Evolutionary conservation across 768 basidiomycete genomes (phyloP), one percentile per base, ranked within the genome.

Genomic region (Pholiota microspora): DNA sequence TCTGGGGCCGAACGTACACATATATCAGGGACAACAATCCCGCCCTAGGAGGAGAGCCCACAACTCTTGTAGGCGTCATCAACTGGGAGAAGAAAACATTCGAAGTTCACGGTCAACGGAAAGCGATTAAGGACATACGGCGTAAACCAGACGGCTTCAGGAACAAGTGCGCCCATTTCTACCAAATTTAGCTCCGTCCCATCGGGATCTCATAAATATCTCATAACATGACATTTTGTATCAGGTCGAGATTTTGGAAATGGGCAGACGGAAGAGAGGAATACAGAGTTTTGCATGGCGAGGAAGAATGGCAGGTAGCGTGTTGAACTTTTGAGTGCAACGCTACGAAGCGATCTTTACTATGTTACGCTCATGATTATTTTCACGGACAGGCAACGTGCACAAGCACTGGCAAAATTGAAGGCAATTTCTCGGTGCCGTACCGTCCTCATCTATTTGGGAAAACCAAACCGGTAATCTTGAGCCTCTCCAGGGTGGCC

Each of bases 41-140:
- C 2, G 64, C 67, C 0, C 63, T 62, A 1, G 72, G 72, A 12
- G 63, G 58, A n/a, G 57, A 62, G 13, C 56, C 70, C 7, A 57
- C 71, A 3, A 61, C 62, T 1, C 10, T 67, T n/a, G 78, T 78
- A 6, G 81, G 77, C 2, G 71, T 69, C 5, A 79, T 82, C 35
- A 70, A 78, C 54, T 82, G 81, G 80, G 70, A 69, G 52, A 78
- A 80, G 40, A 77, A 77, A 63, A 64, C 66, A 7, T 71, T 82
- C 24, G 79, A 81, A 62, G 66, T 81, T 7, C 61, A 67, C 40
- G 79, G 79, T 0, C 68, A 72, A 35, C 71, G 67, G 55, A 76
- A 73, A 57, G 63, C 64, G 32, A 55, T 80, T 38, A 51, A 67
- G 3, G 78, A 79, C 36, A 59, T 81, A 25, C 73, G 75, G 57